Percentiles rank a stretch among this genome's conserved stretches.
phyloP scores from a whole-genome alignment of 2,329 filamentous ascomycete species.

The Cordyceps tenuipes region DNA sequence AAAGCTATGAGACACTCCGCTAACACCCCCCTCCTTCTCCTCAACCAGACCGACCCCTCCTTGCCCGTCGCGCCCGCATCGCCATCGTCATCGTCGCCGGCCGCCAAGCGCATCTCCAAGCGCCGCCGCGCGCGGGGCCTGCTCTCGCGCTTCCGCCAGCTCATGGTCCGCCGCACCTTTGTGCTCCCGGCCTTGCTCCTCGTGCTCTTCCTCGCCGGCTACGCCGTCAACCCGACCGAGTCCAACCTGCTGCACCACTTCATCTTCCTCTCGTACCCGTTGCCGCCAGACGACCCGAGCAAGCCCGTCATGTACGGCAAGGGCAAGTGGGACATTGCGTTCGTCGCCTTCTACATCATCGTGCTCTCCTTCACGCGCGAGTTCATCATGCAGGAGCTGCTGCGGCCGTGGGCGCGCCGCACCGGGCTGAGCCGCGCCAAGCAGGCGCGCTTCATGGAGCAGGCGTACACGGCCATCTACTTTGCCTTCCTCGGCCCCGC shows the following conservation, averaged over 20 bases:
- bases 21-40: neutral
- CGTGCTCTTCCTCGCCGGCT: constrained; percentile 54
- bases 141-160: constrained; percentile 40
- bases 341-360: constrained; percentile 82
- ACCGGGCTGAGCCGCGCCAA: constrained; percentile 69
- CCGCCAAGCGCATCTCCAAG: constrained; percentile 39
- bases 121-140: constrained; percentile 47
- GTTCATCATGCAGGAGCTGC: constrained; percentile 87
- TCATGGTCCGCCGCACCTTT: constrained; percentile 53
- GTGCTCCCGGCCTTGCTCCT: constrained; percentile 61
- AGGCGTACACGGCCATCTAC: constrained; percentile 89
- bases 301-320: constrained; percentile 71
- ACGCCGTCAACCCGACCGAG: constrained; percentile 65
- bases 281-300: constrained; percentile 40
- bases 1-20: neutral
- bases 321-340: constrained; percentile 75
- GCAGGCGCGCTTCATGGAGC: constrained; percentile 90
- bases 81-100: constrained; percentile 2
- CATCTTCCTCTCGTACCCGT: constrained; percentile 83
- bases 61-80: constrained; percentile 9
- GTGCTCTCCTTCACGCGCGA: constrained; percentile 90
- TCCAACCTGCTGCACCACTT: constrained; percentile 73
- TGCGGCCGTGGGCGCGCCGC: constrained; percentile 65
- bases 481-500: constrained; percentile 75
- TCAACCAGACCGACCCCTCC: constrained; percentile 14